phyloP scores from a whole-genome alignment of 208 protist species.

The Trypanosoma platydactyli region DNA sequence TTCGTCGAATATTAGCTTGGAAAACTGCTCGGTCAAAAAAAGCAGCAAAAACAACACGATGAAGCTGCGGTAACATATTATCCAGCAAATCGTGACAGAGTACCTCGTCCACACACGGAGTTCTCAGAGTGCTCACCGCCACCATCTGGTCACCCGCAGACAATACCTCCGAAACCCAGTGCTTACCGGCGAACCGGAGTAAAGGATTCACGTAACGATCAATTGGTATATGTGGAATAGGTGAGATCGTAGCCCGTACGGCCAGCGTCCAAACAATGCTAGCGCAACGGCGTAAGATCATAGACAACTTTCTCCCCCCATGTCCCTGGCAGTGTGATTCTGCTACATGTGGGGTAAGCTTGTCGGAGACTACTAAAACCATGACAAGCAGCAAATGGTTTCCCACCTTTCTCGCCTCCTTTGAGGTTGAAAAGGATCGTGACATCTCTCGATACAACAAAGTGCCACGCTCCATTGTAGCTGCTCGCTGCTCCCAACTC shows the following conservation, averaged over 20 bases:
- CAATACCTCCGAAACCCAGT: conserved; percentile 17
- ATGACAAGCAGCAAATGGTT: conserved; percentile 34
- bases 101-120: conserved; percentile 13
- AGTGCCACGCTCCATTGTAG: conserved; percentile 12
- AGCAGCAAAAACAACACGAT: not conserved
- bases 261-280: conserved; percentile 33
- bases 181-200: conserved; percentile 25
- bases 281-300: conserved; percentile 8
- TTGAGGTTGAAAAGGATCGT: conserved; percentile 24
- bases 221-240: conserved; percentile 23
- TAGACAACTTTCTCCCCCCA: not conserved
- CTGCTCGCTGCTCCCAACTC: conserved; percentile 19
- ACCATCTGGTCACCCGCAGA: not conserved
- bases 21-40: conserved; percentile 17
- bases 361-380: conserved; percentile 9
- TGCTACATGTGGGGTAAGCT: conserved; percentile 10
- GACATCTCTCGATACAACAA: conserved; percentile 26
- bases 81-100: conserved; percentile 19
- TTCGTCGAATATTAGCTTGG: conserved; percentile 26
- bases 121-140: not conserved
- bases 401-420: conserved; percentile 23
- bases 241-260: conserved; percentile 16
- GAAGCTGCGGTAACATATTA: conserved; percentile 8
- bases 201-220: conserved; percentile 44
- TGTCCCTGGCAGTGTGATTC: not conserved